Evolutionary conservation across 139 green algal genomes (phyloP).

Genomic region (Pseudopediastrum boryanum): DNA sequence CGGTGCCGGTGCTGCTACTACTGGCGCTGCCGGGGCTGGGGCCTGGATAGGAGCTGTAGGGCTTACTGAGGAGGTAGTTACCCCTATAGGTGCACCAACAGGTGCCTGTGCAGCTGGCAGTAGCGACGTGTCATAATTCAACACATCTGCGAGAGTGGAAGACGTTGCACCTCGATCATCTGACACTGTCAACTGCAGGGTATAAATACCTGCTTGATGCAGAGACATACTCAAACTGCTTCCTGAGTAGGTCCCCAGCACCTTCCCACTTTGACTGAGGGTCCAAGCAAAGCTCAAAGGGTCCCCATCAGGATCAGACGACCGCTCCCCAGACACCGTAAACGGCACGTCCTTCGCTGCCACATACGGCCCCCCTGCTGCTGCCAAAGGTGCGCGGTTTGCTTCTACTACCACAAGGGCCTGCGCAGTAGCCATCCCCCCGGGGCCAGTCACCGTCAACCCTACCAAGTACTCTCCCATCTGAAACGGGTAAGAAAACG

Average conservation of each 20-base stretch:
- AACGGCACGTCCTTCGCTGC: neutral
- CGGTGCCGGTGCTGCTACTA: slow-evolving; percentile 17
- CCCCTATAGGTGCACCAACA: neutral
- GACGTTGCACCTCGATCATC: slow-evolving; percentile 16
- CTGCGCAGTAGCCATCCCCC: slow-evolving; percentile 1
- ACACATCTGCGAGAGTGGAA: neutral
- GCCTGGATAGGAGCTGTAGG: neutral
- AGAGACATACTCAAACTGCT: slow-evolving; percentile 12
- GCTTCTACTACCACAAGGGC: slow-evolving; percentile 6
- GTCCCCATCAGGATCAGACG: slow-evolving; percentile 24
- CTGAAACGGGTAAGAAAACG: slow-evolving; percentile 1
- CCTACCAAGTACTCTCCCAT: slow-evolving; percentile 7
- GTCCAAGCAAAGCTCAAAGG: slow-evolving; percentile 16
- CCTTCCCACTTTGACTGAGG: neutral
- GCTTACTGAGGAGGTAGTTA: neutral
- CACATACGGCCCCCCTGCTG: slow-evolving; percentile 21
- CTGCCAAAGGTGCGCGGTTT: slow-evolving; percentile 23
- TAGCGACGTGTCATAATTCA: neutral
- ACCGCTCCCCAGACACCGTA: neutral
- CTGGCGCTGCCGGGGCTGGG: neutral
- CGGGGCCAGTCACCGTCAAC: slow-evolving; percentile 12
- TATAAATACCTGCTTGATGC: slow-evolving; percentile 1
- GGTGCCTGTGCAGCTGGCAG: neutral
- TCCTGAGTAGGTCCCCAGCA: slow-evolving; percentile 10
- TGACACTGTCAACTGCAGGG: neutral